Percentiles rank a stretch among this genome's conserved stretches.
Evolutionary conservation across 768 basidiomycete species (phyloP).

Genomic region (Piloderma croceum): DNA sequence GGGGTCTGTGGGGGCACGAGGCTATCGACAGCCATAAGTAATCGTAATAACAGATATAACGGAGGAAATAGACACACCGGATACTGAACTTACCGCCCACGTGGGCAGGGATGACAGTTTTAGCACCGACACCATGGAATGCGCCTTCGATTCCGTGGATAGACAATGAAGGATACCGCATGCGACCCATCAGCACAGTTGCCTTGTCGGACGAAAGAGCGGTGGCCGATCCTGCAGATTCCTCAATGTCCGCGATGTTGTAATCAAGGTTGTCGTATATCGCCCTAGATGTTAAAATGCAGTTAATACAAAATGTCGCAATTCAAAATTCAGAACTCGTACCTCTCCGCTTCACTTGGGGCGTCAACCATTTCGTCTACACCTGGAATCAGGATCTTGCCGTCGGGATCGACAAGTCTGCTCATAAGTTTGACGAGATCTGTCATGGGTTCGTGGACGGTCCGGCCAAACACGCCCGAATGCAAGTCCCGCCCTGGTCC

Average conservation of each 20-base stretch:
- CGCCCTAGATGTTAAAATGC: constrained; percentile 23
- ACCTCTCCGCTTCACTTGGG: constrained; percentile 53
- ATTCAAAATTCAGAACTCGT: constrained; percentile 11
- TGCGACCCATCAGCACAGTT: constrained; percentile 52
- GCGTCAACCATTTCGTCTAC: constrained; percentile 62
- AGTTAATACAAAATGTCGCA: neutral
- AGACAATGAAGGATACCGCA: constrained; percentile 55
- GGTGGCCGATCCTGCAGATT: constrained; percentile 48
- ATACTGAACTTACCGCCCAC: constrained; percentile 58
- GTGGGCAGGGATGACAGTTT: constrained; percentile 58
- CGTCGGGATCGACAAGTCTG: constrained; percentile 57
- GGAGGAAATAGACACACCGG: constrained; percentile 25
- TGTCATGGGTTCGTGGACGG: constrained; percentile 75
- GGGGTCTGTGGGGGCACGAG: constrained; percentile 67
- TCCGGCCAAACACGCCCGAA: constrained; percentile 59
- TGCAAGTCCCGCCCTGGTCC: constrained; percentile 67
- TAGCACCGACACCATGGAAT: constrained; percentile 43
- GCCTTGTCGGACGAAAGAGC: constrained; percentile 48
- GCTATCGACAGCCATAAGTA: constrained; percentile 16
- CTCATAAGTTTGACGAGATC: constrained; percentile 65
- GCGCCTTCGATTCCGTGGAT: constrained; percentile 67
- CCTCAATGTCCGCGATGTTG: constrained; percentile 46
- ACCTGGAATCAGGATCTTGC: constrained; percentile 67
- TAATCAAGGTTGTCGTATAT: constrained; percentile 59
- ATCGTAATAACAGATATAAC: neutral